Conservation (phyloP, 768 basidiomycete species). For the Tubosaeta brunneosetosa region DNA sequence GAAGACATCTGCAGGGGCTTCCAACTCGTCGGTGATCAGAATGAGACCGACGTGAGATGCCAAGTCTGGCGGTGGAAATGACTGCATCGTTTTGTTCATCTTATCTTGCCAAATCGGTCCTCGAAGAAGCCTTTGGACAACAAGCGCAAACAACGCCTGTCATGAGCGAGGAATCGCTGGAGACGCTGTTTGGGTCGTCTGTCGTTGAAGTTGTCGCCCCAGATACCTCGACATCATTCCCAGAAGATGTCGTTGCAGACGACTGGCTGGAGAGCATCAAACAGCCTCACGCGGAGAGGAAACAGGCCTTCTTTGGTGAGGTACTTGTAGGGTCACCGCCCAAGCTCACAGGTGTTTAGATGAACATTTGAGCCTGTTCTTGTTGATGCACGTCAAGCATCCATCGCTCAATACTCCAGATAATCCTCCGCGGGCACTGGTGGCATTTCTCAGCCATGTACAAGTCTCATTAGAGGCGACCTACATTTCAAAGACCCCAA, state of each 20-base stretch:
- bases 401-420: slow-evolving; percentile 30
- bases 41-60: slow-evolving; percentile 47
- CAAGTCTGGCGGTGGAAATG: slow-evolving; percentile 51
- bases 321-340: slow-evolving; percentile 13
- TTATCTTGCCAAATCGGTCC: slow-evolving; percentile 15
- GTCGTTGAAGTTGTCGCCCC: slow-evolving; percentile 62
- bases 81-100: slow-evolving; percentile 28
- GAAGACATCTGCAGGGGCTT: slow-evolving; percentile 69
- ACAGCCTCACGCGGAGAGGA: slow-evolving; percentile 45
- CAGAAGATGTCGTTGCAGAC: slow-evolving; percentile 41
- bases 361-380: slow-evolving; percentile 49
- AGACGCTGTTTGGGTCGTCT: slow-evolving; percentile 58
- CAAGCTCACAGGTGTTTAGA: slow-evolving; percentile 35
- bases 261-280: slow-evolving; percentile 54
- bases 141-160: slow-evolving; percentile 11
- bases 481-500: slow-evolving; percentile 56
- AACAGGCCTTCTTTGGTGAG: slow-evolving; percentile 74
- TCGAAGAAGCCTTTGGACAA: slow-evolving; percentile 17
- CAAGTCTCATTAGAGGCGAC: slow-evolving; percentile 80
- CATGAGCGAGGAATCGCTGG: slow-evolving; percentile 44
- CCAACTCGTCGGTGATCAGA: slow-evolving; percentile 66
- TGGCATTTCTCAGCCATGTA: slow-evolving; percentile 61
- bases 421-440: slow-evolving; percentile 37
- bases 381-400: slow-evolving; percentile 35
- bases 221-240: slow-evolving; percentile 58